Conservation (phyloP, 208 protist genomes). For the Crithidia expoeki region DNA sequence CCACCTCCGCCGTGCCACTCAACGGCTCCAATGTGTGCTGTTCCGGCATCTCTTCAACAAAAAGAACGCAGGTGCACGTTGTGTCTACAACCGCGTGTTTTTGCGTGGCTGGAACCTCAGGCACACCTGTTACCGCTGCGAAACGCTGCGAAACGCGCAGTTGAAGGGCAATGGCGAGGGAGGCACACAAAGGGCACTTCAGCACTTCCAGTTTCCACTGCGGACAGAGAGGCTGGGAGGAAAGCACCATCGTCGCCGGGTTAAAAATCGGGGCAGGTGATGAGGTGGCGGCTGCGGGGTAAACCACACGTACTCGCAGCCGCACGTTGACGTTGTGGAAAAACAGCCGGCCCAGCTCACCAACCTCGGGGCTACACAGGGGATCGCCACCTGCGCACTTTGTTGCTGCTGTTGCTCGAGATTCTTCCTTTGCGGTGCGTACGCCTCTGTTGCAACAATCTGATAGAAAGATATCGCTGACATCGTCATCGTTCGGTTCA, state of each 20-base stretch:
- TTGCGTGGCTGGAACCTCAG: no score
- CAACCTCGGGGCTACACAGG: constrained; percentile 7
- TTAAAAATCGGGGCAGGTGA: background rate
- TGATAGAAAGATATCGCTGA: no score
- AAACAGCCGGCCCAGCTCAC: constrained; percentile 61
- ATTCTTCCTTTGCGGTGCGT: no score
- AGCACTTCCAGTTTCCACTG: constrained; percentile 41
- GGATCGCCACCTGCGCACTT: background rate
- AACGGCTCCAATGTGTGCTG: background rate
- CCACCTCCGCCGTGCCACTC: background rate
- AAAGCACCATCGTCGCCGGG: constrained; percentile 4
- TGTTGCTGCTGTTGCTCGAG: no score
- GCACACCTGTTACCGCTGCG: background rate
- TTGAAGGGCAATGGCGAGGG: constrained; percentile 19
- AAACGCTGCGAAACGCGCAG: background rate
- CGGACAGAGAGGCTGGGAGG: constrained; percentile 1
- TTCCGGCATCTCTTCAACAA: constrained; percentile 16
- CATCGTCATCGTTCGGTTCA: background rate
- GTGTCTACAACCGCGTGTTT: no score
- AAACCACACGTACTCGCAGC: constrained; percentile 37
- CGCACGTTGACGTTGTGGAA: constrained; percentile 77
- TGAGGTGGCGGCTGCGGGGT: background rate
- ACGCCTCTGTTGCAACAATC: no score
- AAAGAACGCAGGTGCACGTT: constrained; percentile 4
- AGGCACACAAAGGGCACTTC: constrained; percentile 54